Conservation (phyloP, 495 filamentous ascomycete species). For the Aspergillus affinis region DNA sequence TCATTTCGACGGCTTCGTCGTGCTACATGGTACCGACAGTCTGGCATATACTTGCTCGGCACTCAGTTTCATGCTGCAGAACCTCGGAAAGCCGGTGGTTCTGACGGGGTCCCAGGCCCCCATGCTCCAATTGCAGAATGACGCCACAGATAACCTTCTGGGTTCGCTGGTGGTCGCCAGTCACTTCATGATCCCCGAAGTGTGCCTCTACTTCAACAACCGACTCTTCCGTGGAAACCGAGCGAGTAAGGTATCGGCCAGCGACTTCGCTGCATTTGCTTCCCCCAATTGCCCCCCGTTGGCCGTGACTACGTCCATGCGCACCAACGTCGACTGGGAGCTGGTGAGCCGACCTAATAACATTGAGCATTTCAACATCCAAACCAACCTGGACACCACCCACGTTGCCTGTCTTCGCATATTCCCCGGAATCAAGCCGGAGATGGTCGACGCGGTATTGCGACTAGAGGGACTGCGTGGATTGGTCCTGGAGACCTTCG, state of each 20-base stretch:
- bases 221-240: conserved; percentile 90
- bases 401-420: conserved; percentile 93
- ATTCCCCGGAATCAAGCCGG: conserved; percentile 92
- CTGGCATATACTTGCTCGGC: conserved; percentile 91
- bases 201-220: conserved; percentile 94
- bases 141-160: conserved; percentile 94
- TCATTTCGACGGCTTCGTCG: conserved; percentile 89
- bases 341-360: conserved; percentile 72
- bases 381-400: conserved; percentile 75
- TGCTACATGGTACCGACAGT: conserved; percentile 95
- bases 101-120: conserved; percentile 90
- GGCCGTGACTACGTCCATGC: conserved; percentile 75
- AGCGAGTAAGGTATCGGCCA: conserved; percentile 84
- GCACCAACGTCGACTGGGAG: conserved; percentile 82
- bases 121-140: conserved; percentile 89
- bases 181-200: conserved; percentile 94
- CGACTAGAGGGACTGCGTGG: conserved; percentile 75
- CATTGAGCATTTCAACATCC: conserved; percentile 73
- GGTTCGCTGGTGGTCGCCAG: conserved; percentile 91
- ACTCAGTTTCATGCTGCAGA: conserved; percentile 90
- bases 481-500: conserved; percentile 91
- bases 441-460: conserved; percentile 91
- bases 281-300: conserved; percentile 81
- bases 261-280: conserved; percentile 81
- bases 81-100: conserved; percentile 89